Evolutionary conservation across 2,329 filamentous ascomycete species (phyloP).

Genomic region (Celoporthe dispersa): DNA sequence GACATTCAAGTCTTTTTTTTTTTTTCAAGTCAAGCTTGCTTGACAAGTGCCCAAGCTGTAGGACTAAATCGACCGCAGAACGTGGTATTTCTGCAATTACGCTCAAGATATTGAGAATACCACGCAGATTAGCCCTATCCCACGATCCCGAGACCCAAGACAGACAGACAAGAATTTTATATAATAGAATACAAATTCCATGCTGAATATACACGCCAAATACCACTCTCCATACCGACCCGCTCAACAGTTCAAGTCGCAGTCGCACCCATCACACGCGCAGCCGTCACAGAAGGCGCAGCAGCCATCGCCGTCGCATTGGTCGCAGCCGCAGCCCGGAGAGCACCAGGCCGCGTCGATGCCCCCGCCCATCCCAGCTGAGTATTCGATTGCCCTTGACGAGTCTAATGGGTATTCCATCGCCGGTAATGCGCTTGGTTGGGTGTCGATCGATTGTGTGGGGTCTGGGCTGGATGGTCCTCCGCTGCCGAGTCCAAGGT

Average conservation of each 20-base stretch:
- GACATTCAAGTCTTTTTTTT: background rate
- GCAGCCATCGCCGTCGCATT: background rate
- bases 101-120: background rate
- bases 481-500: constrained; percentile 4
- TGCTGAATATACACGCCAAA: background rate
- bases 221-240: too few species aligned
- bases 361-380: background rate
- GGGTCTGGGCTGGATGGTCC: background rate
- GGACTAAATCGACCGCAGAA: background rate
- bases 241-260: background rate
- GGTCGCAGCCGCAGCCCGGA: constrained; percentile 2
- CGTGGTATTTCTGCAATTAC: background rate
- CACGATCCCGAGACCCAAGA: background rate
- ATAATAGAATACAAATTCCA: background rate
- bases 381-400: background rate
- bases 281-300: background rate
- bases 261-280: background rate
- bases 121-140: too few species aligned
- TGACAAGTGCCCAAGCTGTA: background rate
- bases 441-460: background rate
- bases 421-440: background rate
- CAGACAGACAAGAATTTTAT: background rate
- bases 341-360: background rate
- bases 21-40: too few species aligned
- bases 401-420: constrained; percentile 1